These are phyloP conservation scores for Neocatenulostroma microsporum DNA, from an alignment of 2,329 filamentous ascomycete species.

Conservation along the genomic window DNA sequence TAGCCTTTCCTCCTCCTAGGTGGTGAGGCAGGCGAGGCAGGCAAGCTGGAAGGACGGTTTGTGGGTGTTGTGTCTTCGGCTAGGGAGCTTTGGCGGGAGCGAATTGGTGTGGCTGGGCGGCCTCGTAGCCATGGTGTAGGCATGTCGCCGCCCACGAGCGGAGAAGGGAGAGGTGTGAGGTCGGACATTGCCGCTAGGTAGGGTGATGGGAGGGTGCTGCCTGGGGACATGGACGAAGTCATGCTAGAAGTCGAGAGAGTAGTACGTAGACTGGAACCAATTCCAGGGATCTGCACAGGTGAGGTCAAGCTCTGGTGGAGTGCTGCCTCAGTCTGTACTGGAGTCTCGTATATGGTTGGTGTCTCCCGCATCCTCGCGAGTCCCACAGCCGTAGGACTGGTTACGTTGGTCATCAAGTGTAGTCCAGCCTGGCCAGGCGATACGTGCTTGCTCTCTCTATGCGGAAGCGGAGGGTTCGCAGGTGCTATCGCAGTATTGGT, in stretches of 20 bases:
- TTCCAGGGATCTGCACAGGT: slow-evolving; percentile 25
- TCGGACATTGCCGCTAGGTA: slow-evolving; percentile 42
- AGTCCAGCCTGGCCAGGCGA: slow-evolving; percentile 8
- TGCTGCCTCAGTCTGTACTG: slow-evolving; percentile 23
- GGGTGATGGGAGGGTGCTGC: slow-evolving; percentile 41
- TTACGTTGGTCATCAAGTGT: slow-evolving; percentile 9
- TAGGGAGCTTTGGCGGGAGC: slow-evolving; percentile 23
- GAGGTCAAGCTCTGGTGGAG: slow-evolving; percentile 32
- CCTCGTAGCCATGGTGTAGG: slow-evolving; percentile 37
- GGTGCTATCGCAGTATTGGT: slow-evolving; percentile 6
- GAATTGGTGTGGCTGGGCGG: slow-evolving; percentile 23
- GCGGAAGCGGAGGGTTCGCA: slow-evolving; percentile 2
- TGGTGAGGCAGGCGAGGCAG: slow-evolving; percentile 24
- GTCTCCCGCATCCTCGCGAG: slow-evolving; percentile 12
- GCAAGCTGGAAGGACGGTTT: slow-evolving; percentile 12
- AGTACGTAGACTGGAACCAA: slow-evolving; percentile 30
- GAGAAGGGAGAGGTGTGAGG: slow-evolving; percentile 47
- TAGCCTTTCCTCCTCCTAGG: slow-evolving; percentile 42
- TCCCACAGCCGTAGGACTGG: not conserved
- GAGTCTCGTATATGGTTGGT: slow-evolving; percentile 29
- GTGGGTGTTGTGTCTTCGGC: slow-evolving; percentile 28
- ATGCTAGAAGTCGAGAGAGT: slow-evolving; percentile 38
- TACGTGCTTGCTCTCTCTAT: slow-evolving; percentile 8
- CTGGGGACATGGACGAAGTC: slow-evolving; percentile 38
- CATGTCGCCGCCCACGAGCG: slow-evolving; percentile 31